Evolutionary conservation across 1,284 basidiomycete species (phyloP).

Genomic region (Ustilago hordei): DNA sequence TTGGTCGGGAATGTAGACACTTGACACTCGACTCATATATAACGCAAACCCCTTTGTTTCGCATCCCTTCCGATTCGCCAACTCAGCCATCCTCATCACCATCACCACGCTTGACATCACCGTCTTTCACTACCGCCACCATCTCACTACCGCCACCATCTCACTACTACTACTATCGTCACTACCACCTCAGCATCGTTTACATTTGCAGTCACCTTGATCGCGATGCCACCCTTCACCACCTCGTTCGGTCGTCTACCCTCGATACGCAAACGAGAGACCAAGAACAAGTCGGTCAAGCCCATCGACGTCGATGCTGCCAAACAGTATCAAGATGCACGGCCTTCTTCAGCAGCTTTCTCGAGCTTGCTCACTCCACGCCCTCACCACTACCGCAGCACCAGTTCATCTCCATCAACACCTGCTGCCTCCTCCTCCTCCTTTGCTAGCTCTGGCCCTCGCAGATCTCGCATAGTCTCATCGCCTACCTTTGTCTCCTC

Average conservation of each 20-base stretch:
- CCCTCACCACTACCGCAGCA: conserved; percentile 25
- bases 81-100: neutral
- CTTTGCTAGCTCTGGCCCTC: neutral
- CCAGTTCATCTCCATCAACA: conserved; percentile 24
- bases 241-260: conserved; percentile 22
- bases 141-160: neutral
- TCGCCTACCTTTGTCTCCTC: conserved; percentile 39
- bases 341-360: conserved; percentile 34
- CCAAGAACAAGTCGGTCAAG: conserved; percentile 26
- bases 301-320: conserved; percentile 47
- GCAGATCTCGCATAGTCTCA: conserved; percentile 29
- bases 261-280: conserved; percentile 27
- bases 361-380: conserved; percentile 25
- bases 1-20: neutral
- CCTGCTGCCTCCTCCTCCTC: conserved; percentile 18
- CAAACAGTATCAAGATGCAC: conserved; percentile 23
- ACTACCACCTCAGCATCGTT: neutral
- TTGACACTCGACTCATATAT: conserved; percentile 2
- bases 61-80: neutral
- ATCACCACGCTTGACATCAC: neutral
- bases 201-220: neutral
- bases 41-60: neutral
- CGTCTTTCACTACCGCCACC: neutral
- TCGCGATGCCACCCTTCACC: conserved; percentile 24
- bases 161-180: neutral